Evolutionary conservation across 139 green algal species (phyloP), one percentile per base, ranked within the genome.

Genomic region (Gonium pectorale): DNA sequence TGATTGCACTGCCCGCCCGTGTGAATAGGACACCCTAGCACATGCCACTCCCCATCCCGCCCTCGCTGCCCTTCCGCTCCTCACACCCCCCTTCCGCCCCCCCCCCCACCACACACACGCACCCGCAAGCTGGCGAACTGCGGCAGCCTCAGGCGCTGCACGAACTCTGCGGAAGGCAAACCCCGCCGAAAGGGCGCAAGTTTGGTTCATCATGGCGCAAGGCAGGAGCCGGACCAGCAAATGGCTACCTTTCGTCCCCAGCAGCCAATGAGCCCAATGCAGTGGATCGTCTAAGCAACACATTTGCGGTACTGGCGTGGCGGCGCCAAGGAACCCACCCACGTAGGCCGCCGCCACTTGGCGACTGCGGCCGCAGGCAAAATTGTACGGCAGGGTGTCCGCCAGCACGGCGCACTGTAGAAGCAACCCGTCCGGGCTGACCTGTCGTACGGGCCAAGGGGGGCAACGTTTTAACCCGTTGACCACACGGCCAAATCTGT

Each of bases 381-480:
- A 97, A 37, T 41, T 62, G 74, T 90, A 94, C 0, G 77, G 63
- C 9, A 90, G 40, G 15, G 67, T 54, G 79, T 98, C 95, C 11
- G 95, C 92, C 52, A 96, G 62, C 0, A 94, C 96, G 38, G 90
- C 93, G 80, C 86, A 93, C 86, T 98, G 95, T 38, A 93, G 90
- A 40, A 98, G 92, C 37, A 86, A 60, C 19, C 84, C 90, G 77
- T 98, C 95, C 29, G 95, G 92, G 40, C 79, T 92, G 0, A 90
- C 89, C 92, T 95, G 86, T 72, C 15, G 19, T 37, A 21, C 17
- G 19, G 35, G 35, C 40, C n/a, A n/a, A n/a, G n/a, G n/a, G n/a
- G n/a, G n/a, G n/a, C n/a, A n/a, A n/a, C n/a, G n/a, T n/a, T n/a
- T n/a, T n/a, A n/a, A n/a, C n/a, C n/a, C n/a, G n/a, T n/a, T n/a